Percentiles rank a stretch among this genome's conserved stretches.
These are phyloP conservation scores for Wallacemonas sp. DNA, from an alignment of 208 protist genomes.

Conservation along the genomic window DNA sequence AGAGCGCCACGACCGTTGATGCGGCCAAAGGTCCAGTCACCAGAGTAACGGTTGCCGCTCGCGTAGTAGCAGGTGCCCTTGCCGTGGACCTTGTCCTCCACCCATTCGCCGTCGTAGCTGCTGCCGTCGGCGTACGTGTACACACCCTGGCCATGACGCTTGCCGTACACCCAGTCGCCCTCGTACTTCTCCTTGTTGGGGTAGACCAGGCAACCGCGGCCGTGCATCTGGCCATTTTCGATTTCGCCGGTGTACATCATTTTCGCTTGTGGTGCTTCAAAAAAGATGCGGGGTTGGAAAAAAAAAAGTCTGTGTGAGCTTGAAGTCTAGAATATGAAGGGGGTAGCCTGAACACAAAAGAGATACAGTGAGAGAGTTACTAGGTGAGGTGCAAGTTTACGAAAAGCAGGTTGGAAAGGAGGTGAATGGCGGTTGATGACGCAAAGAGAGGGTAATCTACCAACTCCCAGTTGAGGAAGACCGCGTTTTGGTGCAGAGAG, in stretches of 20 bases:
- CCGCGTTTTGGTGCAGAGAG: not conserved
- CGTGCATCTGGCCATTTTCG: slow-evolving; percentile 96
- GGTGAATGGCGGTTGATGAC: not conserved
- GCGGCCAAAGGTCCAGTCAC: slow-evolving; percentile 89
- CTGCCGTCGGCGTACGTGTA: slow-evolving; percentile 94
- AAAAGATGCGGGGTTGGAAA: not conserved
- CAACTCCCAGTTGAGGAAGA: too few relatives aligned
- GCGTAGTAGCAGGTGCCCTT: slow-evolving; percentile 92
- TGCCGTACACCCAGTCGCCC: slow-evolving; percentile 95
- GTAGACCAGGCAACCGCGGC: slow-evolving; percentile 93
- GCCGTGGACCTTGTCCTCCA: slow-evolving; percentile 94
- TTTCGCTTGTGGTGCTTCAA: slow-evolving; percentile 20
- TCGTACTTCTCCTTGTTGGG: slow-evolving; percentile 94
- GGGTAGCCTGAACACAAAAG: not conserved
- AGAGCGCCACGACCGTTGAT: slow-evolving; percentile 91
- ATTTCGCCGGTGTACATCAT: slow-evolving; percentile 97
- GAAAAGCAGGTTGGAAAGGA: not conserved
- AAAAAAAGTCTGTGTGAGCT: too few relatives aligned
- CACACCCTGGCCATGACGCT: slow-evolving; percentile 90
- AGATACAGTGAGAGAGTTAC: not conserved
- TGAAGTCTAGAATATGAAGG: too few relatives aligned
- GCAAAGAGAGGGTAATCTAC: too few relatives aligned
- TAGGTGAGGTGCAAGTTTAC: too few relatives aligned
- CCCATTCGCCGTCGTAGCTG: slow-evolving; percentile 93
- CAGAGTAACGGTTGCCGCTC: slow-evolving; percentile 88